A percentile compares a stretch with the other conserved stretches of the same genome.
These are phyloP conservation scores for Incumbomyces delicatus DNA, from an alignment of 2,329 filamentous ascomycete genomes.

Conservation along the genomic window DNA sequence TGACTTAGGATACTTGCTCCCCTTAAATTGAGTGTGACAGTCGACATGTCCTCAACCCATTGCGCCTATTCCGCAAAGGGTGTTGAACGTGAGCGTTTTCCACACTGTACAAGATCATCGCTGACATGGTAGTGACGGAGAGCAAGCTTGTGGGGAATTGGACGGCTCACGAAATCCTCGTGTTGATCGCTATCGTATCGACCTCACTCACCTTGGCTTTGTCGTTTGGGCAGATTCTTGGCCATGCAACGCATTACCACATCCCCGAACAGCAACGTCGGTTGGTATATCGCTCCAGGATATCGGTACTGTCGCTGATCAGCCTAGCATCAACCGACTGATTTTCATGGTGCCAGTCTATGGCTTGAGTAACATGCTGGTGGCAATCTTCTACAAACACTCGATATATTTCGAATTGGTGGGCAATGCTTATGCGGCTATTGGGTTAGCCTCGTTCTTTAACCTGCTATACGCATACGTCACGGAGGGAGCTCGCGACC, in stretches of 20 bases:
- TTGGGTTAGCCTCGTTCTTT: constrained; percentile 78
- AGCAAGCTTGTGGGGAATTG: background rate
- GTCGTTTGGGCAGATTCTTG: constrained; percentile 43
- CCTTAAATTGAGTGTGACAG: no score
- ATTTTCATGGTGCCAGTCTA: constrained; percentile 80
- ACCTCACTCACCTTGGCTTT: constrained; percentile 34
- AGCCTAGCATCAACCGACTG: constrained; percentile 69
- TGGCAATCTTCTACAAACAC: constrained; percentile 62
- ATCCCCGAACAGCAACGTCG: constrained; percentile 50
- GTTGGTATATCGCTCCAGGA: constrained; percentile 18
- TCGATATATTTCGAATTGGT: constrained; percentile 70
- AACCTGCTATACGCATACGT: constrained; percentile 69
- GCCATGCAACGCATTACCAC: constrained; percentile 49
- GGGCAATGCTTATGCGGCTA: constrained; percentile 76
- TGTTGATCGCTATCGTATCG: background rate
- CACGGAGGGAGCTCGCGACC: constrained; percentile 62
- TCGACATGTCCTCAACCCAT: no score
- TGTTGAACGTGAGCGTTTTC: no score
- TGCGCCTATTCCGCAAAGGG: no score
- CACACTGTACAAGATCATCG: no score
- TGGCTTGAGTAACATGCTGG: constrained; percentile 59
- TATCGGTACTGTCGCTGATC: background rate
- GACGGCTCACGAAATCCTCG: background rate
- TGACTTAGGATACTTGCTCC: no score
- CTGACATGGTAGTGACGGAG: background rate